Conservation (phyloP, 2,329 filamentous ascomycete species). For the Fusarium armeniacum region DNA sequence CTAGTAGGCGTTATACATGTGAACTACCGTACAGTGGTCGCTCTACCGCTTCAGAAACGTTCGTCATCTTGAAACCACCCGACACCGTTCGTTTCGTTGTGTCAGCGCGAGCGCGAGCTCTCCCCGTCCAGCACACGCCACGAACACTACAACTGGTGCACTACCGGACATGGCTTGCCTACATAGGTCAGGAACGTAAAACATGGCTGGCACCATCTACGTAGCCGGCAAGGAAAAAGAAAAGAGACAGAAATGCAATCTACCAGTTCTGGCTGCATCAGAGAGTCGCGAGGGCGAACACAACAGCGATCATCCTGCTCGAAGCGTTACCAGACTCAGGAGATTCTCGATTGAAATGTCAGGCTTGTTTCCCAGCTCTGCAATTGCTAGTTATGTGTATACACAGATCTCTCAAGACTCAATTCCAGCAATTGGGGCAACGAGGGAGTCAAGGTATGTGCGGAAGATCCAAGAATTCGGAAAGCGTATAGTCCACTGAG, state of each 20-base stretch:
- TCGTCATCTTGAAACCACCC: background rate
- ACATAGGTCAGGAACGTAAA: background rate
- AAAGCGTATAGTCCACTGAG: background rate
- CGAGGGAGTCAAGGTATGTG: background rate
- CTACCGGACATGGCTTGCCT: background rate
- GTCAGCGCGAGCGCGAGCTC: slow-evolving; percentile 1
- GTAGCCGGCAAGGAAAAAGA: background rate
- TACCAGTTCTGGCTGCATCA: background rate
- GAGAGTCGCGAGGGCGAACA: background rate
- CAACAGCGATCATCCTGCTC: background rate
- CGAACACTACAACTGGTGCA: background rate
- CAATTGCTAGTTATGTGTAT: background rate
- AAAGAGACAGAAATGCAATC: background rate
- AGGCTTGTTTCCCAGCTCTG: background rate
- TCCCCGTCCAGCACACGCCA: background rate
- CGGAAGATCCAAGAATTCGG: slow-evolving; percentile 15
- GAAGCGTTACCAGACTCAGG: background rate
- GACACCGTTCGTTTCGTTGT: background rate
- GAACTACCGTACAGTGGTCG: background rate
- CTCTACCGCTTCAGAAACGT: background rate
- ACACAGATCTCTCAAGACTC: background rate
- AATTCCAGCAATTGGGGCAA: slow-evolving; percentile 6
- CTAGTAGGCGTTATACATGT: background rate
- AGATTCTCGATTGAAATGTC: background rate
- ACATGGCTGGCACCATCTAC: background rate